Conservation (phyloP, 495 filamentous ascomycete genomes). For the Penicillium psychrofluorescens region DNA sequence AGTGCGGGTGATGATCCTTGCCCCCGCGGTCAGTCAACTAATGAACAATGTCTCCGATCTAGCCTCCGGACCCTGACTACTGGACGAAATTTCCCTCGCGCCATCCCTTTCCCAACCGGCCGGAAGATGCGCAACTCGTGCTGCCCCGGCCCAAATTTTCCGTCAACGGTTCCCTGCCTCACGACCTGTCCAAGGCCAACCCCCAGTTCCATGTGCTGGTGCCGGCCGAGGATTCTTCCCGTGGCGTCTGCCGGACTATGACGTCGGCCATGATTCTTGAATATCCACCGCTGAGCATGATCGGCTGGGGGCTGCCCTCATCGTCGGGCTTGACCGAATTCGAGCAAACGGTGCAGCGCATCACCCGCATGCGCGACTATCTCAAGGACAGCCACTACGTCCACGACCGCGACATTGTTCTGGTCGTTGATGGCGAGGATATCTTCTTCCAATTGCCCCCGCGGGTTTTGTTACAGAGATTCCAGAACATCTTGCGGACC, state of each 20-base stretch:
- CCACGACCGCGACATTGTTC: slow-evolving; percentile 51
- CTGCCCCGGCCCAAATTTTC: slow-evolving; percentile 10
- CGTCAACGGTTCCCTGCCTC: slow-evolving; percentile 23
- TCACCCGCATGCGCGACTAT: slow-evolving; percentile 46
- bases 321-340: slow-evolving; percentile 24
- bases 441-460: slow-evolving; percentile 57
- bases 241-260: slow-evolving; percentile 51
- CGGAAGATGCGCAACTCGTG: slow-evolving; percentile 30
- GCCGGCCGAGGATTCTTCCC: slow-evolving; percentile 40
- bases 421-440: slow-evolving; percentile 52
- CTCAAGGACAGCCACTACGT: slow-evolving; percentile 40
- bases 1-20: slow-evolving; percentile 2
- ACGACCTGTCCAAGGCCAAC: slow-evolving; percentile 35
- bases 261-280: slow-evolving; percentile 54
- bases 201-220: slow-evolving; percentile 57
- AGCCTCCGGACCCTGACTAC: slow-evolving; percentile 25
- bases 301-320: slow-evolving; percentile 30
- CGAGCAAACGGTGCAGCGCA: slow-evolving; percentile 34
- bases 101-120: slow-evolving; percentile 23
- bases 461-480: slow-evolving; percentile 49
- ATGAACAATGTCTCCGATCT: slow-evolving; percentile 1
- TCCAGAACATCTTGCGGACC: slow-evolving; percentile 39
- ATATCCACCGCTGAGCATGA: slow-evolving; percentile 53
- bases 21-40: slow-evolving; percentile 2
- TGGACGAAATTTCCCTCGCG: slow-evolving; percentile 32